Conservation (phyloP, 306 rosid species). For the Mimosa pudica region DNA sequence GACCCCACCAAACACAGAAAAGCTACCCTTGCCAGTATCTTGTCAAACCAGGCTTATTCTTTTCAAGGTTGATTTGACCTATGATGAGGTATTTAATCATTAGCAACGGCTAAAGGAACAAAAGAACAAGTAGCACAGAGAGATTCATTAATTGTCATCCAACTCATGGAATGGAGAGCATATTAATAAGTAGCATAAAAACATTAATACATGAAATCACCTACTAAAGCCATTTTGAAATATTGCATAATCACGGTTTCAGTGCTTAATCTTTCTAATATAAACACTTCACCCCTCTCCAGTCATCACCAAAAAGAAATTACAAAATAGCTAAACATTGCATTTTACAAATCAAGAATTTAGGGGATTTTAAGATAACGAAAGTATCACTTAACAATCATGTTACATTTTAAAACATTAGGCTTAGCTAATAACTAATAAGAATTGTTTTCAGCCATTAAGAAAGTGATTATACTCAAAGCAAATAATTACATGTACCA, state of each 20-base stretch:
- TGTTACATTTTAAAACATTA: neutral
- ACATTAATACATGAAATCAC: neutral
- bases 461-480: neutral
- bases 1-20: slow-evolving; percentile 8
- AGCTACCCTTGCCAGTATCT: neutral
- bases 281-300: neutral
- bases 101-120: slow-evolving; percentile 9
- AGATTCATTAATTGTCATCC: neutral
- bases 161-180: neutral
- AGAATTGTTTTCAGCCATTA: neutral
- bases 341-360: neutral
- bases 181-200: neutral
- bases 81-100: slow-evolving; percentile 3
- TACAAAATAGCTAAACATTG: neutral
- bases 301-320: neutral
- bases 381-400: neutral
- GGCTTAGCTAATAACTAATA: neutral
- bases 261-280: neutral
- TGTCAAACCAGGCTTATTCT: neutral
- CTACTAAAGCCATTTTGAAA: neutral
- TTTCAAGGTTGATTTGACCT: slow-evolving; percentile 2
- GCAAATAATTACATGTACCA: neutral
- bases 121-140: neutral
- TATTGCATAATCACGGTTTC: neutral
- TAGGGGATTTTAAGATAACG: neutral